These are phyloP conservation scores for Xylaria sp. DNA, from an alignment of 2,329 filamentous ascomycete genomes.

Conservation along the genomic window DNA sequence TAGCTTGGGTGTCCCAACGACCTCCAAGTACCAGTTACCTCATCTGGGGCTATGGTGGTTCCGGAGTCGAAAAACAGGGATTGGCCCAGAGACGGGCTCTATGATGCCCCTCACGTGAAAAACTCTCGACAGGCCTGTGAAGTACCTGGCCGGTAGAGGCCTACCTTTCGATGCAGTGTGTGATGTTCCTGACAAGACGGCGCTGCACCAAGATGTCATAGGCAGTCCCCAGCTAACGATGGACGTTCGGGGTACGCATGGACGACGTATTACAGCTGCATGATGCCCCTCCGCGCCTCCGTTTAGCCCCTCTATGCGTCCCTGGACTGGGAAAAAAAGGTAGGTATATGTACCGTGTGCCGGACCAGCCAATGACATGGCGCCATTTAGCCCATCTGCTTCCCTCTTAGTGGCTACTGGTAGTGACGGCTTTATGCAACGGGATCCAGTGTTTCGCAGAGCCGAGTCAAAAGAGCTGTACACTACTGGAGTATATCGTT, in stretches of 20 bases:
- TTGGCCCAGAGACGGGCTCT: slow-evolving; percentile 14
- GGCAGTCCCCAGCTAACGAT: slow-evolving; percentile 26
- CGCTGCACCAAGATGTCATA: slow-evolving; percentile 35
- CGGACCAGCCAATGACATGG: slow-evolving; percentile 26
- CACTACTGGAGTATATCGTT: not conserved
- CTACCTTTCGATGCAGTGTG: slow-evolving; percentile 4
- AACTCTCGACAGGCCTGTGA: slow-evolving; percentile 14
- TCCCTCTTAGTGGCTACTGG: slow-evolving; percentile 18
- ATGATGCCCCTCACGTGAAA: slow-evolving; percentile 26
- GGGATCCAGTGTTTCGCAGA: slow-evolving; percentile 3
- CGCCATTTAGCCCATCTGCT: slow-evolving; percentile 29
- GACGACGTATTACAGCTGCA: slow-evolving; percentile 36
- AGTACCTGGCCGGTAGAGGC: slow-evolving; percentile 32
- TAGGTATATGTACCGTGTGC: slow-evolving; percentile 26
- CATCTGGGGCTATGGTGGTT: not conserved
- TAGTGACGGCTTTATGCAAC: slow-evolving; percentile 7
- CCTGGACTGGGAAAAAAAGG: not conserved
- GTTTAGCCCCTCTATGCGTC: slow-evolving; percentile 28
- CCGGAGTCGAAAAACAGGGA: slow-evolving; percentile 8
- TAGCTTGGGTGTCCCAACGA: slow-evolving; percentile 25
- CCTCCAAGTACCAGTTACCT: slow-evolving; percentile 26
- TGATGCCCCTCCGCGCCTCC: slow-evolving; percentile 27
- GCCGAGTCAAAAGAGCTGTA: slow-evolving; percentile 5
- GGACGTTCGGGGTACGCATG: slow-evolving; percentile 33
- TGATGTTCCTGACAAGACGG: slow-evolving; percentile 5